phyloP scores from a whole-genome alignment of 345 rosid species.

The Crucihimalaya himalaica region DNA sequence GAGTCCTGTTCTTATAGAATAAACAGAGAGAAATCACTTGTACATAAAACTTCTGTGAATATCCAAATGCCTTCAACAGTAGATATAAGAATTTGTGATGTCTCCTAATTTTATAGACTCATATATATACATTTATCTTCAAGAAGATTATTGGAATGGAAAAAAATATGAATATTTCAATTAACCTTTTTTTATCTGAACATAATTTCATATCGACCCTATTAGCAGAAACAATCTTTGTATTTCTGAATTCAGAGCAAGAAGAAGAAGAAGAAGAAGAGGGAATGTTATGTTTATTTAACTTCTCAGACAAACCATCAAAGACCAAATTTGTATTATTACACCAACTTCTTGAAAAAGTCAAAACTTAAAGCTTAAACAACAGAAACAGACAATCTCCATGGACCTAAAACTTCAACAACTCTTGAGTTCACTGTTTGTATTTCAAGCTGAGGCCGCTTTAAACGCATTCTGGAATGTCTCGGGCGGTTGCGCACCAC shows the following conservation, averaged over 20 bases:
- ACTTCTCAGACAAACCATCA: constrained; percentile 5
- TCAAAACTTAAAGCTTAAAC: background rate
- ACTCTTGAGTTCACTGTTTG: background rate
- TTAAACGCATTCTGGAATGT: constrained; percentile 66
- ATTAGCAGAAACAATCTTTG: background rate
- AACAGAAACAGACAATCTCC: background rate
- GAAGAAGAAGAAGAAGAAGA: background rate
- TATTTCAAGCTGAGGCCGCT: constrained; percentile 44
- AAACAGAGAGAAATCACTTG: constrained; percentile 38
- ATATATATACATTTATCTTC: background rate
- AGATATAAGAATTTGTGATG: constrained; percentile 34
- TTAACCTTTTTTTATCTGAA: background rate
- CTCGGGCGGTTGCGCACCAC: constrained; percentile 84
- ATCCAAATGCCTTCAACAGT: constrained; percentile 21
- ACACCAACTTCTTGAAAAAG: constrained; percentile 15
- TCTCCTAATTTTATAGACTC: constrained; percentile 26
- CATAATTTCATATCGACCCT: background rate
- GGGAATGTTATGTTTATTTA: background rate
- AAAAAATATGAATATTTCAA: constrained; percentile 8
- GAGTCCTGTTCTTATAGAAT: constrained; percentile 20
- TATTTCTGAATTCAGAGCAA: constrained; percentile 3
- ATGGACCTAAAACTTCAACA: background rate
- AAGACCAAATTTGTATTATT: constrained; percentile 7
- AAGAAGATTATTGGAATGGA: too few species aligned
- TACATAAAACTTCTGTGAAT: constrained; percentile 25